Evolutionary conservation across 2,329 filamentous ascomycete species (phyloP), one percentile per base, ranked within the genome.

Genomic region (Knufia fluminis): DNA sequence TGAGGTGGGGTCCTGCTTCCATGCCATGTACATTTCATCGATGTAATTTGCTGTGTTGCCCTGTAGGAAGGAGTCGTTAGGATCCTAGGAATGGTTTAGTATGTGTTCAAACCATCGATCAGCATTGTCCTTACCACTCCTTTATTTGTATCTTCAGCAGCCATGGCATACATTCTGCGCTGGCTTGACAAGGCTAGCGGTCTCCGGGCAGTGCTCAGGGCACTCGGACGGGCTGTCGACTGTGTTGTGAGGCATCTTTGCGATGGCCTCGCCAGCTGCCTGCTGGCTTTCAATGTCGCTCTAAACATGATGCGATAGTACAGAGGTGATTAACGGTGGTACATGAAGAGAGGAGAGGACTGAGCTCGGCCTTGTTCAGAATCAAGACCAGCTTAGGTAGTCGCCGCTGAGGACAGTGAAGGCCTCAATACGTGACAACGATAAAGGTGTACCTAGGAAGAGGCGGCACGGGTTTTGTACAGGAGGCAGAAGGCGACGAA

Each of bases 21-120:
- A 98, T 67, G 90, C 83, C 74, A 96, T 76, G 72, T 98, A 98
- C 92, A 98, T 98, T 76, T 96, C 92, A 70, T 98, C 92, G 67
- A 98, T 88, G 74, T 98, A 98, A 75, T 94, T 96, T 71, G 92
- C 92, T 53, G 91, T 92, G 75, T 87, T 97, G 59, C 92, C 92
- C 56, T 89, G 87, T 54, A 98, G 79, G 77, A 98, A 98, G 72
- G 83, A 94, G 71, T 98, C 92, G 69, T 86, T 95, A 57, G 90
- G 80, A 66, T 95, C 88, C 77, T 80, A 59, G 52, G 47, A 16
- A 32, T 47, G 35, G 10, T 33, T 52, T 45, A 49, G 44, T 33
- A 20, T 31, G 36, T 12, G 43, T 32, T 36, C 47, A 33, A 50
- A 14, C 35, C 36, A 2, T 31, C 10, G 14, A 41, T 32, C 51